Evolutionary conservation across 352 stramenopile species (phyloP).

Genomic region (Globisporangium canariense): DNA sequence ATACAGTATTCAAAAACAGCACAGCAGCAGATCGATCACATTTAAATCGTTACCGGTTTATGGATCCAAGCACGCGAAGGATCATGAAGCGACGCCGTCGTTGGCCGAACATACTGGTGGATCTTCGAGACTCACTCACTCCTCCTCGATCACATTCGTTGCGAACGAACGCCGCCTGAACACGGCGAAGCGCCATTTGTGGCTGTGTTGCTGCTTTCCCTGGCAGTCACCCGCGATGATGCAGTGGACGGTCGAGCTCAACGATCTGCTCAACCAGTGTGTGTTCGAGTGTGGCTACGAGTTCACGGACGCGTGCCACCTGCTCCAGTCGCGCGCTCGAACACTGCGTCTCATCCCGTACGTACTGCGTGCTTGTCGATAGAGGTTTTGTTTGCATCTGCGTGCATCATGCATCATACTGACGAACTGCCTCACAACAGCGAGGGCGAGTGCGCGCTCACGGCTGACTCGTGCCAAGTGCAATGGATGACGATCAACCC

Average conservation of each 20-base stretch:
- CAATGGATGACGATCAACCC: conserved; percentile 75
- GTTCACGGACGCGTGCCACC: conserved; percentile 37
- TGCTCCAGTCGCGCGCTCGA: conserved; percentile 36
- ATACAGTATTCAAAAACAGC: too few species aligned
- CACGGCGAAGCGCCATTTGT: background rate
- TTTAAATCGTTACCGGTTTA: conserved; percentile 1
- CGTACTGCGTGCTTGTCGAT: conserved; percentile 4
- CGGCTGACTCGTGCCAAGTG: conserved; percentile 47
- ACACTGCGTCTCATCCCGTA: conserved; percentile 47
- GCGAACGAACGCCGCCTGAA: background rate
- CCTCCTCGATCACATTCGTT: background rate
- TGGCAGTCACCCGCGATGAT: conserved; percentile 20
- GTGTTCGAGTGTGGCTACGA: conserved; percentile 76
- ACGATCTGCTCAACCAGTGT: conserved; percentile 69
- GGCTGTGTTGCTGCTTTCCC: background rate
- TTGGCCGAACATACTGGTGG: background rate
- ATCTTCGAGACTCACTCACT: background rate
- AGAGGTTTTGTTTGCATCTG: too few species aligned
- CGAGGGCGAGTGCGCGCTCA: conserved; percentile 25
- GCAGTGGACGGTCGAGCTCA: conserved; percentile 63
- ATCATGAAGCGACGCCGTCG: conserved; percentile 1
- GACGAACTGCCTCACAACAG: background rate
- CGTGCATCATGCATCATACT: background rate
- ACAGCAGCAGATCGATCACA: background rate
- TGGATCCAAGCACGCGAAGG: background rate